phyloP scores from a whole-genome alignment of 345 rosid species.

The Boechera retrofracta region DNA sequence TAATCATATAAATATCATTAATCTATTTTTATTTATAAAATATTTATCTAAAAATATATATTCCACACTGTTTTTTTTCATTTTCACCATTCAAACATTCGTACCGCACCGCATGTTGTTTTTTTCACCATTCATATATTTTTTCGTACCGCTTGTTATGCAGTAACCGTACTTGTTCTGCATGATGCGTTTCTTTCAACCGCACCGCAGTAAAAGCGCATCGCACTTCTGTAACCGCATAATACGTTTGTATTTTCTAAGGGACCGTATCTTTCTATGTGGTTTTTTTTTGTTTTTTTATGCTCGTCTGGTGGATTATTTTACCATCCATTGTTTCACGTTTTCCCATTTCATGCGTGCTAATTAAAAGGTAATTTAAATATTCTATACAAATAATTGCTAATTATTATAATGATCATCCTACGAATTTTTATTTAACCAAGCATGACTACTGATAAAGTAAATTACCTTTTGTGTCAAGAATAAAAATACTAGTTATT shows the following conservation, averaged over 20 bases:
- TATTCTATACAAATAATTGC: slow-evolving; percentile 33
- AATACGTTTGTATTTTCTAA: not conserved
- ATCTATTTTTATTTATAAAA: too few species aligned
- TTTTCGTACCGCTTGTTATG: too few species aligned
- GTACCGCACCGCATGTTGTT: too few species aligned
- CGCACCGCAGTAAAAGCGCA: too few species aligned
- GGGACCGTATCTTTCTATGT: slow-evolving; percentile 15
- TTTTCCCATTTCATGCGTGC: slow-evolving; percentile 42
- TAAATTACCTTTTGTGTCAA: slow-evolving; percentile 13
- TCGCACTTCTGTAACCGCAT: not conserved
- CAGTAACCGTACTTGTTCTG: too few species aligned
- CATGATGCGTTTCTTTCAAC: too few species aligned
- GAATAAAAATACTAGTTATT: not conserved
- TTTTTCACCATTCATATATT: too few species aligned
- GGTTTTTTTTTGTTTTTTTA: not conserved
- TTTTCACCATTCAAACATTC: too few species aligned
- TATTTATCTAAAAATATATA: too few species aligned
- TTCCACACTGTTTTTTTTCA: too few species aligned
- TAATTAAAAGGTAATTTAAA: slow-evolving; percentile 18
- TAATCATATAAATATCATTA: too few species aligned
- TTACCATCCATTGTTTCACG: slow-evolving; percentile 25
- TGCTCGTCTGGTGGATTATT: slow-evolving; percentile 18
- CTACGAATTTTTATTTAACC: slow-evolving; percentile 28
- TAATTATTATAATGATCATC: slow-evolving; percentile 25
- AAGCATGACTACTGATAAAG: slow-evolving; percentile 32